Evolutionary conservation across 768 basidiomycete genomes (phyloP).

Genomic region (Holtermanniella nyarrowii): DNA sequence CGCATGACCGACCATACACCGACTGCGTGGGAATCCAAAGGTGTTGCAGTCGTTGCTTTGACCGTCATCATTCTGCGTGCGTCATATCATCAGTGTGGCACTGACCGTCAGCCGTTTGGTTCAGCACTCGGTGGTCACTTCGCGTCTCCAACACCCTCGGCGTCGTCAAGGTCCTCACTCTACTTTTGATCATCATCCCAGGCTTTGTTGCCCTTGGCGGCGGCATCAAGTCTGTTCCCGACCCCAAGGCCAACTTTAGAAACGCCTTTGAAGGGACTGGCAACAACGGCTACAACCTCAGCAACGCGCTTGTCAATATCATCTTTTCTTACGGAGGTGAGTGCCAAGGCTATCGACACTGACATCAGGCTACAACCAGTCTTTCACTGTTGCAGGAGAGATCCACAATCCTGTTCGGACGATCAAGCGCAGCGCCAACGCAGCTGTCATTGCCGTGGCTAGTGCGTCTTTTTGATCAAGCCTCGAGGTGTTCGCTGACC

Average conservation of each 20-base stretch:
- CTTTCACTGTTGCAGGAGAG: slow-evolving; percentile 20
- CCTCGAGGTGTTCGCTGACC: too few species aligned
- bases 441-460: slow-evolving; percentile 15
- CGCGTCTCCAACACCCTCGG: slow-evolving; percentile 16
- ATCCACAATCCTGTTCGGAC: slow-evolving; percentile 19
- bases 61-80: background rate
- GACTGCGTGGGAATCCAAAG: slow-evolving; percentile 10
- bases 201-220: slow-evolving; percentile 26
- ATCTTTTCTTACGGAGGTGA: slow-evolving; percentile 23
- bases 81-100: background rate
- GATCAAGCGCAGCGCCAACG: slow-evolving; percentile 12
- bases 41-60: slow-evolving; percentile 11
- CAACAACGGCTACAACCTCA: slow-evolving; percentile 14
- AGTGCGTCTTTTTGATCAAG: too few species aligned
- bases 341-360: background rate
- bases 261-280: slow-evolving; percentile 18
- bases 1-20: slow-evolving; percentile 14
- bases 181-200: slow-evolving; percentile 16
- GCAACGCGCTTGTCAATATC: slow-evolving; percentile 21
- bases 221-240: slow-evolving; percentile 4
- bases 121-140: slow-evolving; percentile 12
- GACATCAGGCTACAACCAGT: slow-evolving; percentile 13
- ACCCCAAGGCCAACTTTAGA: slow-evolving; percentile 23
- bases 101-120: background rate
- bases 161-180: slow-evolving; percentile 13